These are phyloP conservation scores for Eucalyptus curtisii DNA, from an alignment of 345 rosid species.

Conservation along the genomic window DNA sequence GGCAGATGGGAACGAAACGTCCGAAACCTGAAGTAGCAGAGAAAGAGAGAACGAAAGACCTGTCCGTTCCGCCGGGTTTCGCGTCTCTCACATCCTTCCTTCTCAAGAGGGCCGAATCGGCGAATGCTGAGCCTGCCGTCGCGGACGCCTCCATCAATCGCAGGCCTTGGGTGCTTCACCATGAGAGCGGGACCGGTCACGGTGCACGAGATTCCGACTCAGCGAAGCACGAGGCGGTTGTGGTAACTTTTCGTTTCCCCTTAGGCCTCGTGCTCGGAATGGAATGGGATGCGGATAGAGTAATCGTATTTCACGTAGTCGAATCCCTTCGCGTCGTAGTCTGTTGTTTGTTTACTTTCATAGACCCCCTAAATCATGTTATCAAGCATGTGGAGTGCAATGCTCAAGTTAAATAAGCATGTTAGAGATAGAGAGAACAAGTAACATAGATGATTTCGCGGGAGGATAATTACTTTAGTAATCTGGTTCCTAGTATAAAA, in stretches of 20 bases:
- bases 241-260: background rate
- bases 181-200: background rate
- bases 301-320: background rate
- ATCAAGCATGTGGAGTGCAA: background rate
- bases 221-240: background rate
- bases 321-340: background rate
- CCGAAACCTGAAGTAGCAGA: background rate
- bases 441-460: background rate
- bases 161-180: constrained; percentile 24
- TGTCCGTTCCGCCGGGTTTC: constrained; percentile 21
- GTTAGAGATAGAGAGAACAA: background rate
- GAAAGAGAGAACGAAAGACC: background rate
- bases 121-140: background rate
- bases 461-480: background rate
- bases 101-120: constrained; percentile 16
- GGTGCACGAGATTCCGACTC: background rate
- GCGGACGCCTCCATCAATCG: background rate
- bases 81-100: constrained; percentile 25
- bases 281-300: background rate
- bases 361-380: background rate
- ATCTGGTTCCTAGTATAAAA: background rate
- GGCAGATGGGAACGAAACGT: background rate
- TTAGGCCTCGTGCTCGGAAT: background rate
- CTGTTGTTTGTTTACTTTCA: background rate
- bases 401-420: background rate